Base-by-base conservation (phyloP, 2,329 filamentous ascomycete genomes). In the Alternaria sp. region DNA sequence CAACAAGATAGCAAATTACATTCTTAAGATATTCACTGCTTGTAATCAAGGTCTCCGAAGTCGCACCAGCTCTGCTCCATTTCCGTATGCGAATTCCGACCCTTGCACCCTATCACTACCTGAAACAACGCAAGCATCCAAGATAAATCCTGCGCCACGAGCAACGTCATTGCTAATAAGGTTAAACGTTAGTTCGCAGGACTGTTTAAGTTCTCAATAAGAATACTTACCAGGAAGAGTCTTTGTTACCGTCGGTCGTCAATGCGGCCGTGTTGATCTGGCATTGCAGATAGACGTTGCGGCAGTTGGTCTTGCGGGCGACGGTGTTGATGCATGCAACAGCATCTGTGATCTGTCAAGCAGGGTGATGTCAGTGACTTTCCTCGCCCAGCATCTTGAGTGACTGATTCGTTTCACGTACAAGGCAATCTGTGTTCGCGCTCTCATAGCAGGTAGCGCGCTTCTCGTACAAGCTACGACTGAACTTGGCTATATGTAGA, bases 71-170 rank as follows among this genome's bases (percentile, higher is more conserved):
- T 61, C 54, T 5, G 28, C 34, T 54, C 58, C 54, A 55, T 64
- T 64, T 58, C 61, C 61, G 52, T 64, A 58, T 54, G 61, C 61
- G 40, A 38, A 64, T 48, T 61, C 61, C 50, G 61, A 64, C 18
- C 61, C 61, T 59, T 64, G 11, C 34, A 64, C 58, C 50, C 48
- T 30, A 28, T 61, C 25, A 50, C 46, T 58, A 54, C 58, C 58
- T 49, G 54, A 18, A 55, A 50, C 50, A 64, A 59, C 54, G 58
- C 61, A 64, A 36, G 27, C 53, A 60, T 63, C 60, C 51, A 63
- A n/a, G 41, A 59, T 63, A n/a, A 53, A 59, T n/a, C 60, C 60
- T 41, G 46, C 60, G 38, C 59, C 60, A 50, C 60, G 60, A 20
- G 60, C 60, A n/a, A 63, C 56, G 36, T 63, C 60, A 46, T 63